Base-by-base conservation (phyloP, 306 rosid species). In the Vicia sativa region DNA sequence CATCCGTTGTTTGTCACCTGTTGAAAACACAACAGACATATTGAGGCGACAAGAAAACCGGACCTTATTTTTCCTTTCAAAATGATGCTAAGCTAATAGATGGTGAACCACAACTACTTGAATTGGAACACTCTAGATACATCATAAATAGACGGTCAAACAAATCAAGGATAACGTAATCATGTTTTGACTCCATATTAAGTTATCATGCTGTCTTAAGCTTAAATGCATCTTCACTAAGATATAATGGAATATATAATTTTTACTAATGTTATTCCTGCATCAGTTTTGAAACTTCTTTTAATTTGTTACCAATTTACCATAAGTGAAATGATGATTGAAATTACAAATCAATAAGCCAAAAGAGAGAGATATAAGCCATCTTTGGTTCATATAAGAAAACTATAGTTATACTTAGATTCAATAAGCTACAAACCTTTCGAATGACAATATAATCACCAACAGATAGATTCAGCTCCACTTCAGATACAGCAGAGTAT, bases 391-490 rank as follows among this genome's bases (percentile, higher is more conserved):
- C 28, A 8, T 56, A 31, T 16, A 65, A 31, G 41, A 15, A 64
- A 74, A 45, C 13, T 70, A 50, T 8, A 23, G 46, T 44, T 21
- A 70, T 52, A 70, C 77, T 68, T 41, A 74, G 62, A 66, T 49
- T 50, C 38, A 64, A 73, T 25, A 73, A 49, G 72, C 12, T 63
- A 52, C 61, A 37, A 59, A 91, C 97, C 97, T 91, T 87, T 74
- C 97, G 91, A 50, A 91, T 86, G 46, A 91, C 95, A 70, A 91
- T 73, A 37, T 83, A 89, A 82, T 91, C 91, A 61, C 97, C 96
- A 54, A 85, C 66, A 57, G 90, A 83, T 62, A 91, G 73, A 85
- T 75, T 89, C 67, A 91, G 82, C 83, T 91, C 97, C 67, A 87
- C 86, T 0, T 86, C 95, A 65, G 97, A 86, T 59, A 82, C 96